Evolutionary conservation across 2,329 filamentous ascomycete genomes (phyloP).

Genomic region (Curvularia sp.): DNA sequence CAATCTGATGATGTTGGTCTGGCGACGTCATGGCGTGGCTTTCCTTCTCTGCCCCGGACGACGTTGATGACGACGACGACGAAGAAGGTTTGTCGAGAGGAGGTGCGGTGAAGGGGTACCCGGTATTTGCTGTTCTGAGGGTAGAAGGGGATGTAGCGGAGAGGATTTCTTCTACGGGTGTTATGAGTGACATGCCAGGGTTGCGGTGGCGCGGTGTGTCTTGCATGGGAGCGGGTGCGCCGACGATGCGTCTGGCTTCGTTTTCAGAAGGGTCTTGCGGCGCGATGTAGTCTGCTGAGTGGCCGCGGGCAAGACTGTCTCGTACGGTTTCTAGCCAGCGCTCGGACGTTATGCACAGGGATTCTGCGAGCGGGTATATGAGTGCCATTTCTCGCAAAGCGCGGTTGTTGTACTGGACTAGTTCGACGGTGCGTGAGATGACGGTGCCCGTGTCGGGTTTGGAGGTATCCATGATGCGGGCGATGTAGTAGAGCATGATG

Average conservation of each 20-base stretch:
- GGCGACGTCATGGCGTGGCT: constrained; percentile 6
- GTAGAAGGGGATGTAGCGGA: constrained; percentile 18
- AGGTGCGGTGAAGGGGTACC: constrained; percentile 22
- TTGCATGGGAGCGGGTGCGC: constrained; percentile 27
- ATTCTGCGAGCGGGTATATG: constrained; percentile 44
- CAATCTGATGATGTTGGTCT: constrained; percentile 18
- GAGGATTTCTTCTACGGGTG: constrained; percentile 23
- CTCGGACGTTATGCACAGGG: constrained; percentile 40
- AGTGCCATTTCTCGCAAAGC: constrained; percentile 41
- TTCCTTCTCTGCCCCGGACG: constrained; percentile 4
- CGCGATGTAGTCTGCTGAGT: constrained; percentile 38
- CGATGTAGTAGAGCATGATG: constrained; percentile 46
- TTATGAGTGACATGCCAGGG: constrained; percentile 22
- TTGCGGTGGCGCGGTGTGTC: constrained; percentile 16
- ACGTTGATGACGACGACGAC: neutral
- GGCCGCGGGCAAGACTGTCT: constrained; percentile 37
- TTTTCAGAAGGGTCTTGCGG: constrained; percentile 40
- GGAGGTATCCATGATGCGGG: constrained; percentile 35
- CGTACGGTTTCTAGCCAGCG: constrained; percentile 44
- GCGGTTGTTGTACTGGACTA: constrained; percentile 43
- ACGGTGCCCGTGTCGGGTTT: constrained; percentile 37
- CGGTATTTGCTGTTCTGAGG: constrained; percentile 17
- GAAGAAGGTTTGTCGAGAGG: constrained; percentile 9
- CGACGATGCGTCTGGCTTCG: constrained; percentile 33
- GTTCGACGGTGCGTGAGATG: constrained; percentile 37